Evolutionary conservation across 2,329 filamentous ascomycete genomes (phyloP).

Genomic region (Camptophora hylomeconis): DNA sequence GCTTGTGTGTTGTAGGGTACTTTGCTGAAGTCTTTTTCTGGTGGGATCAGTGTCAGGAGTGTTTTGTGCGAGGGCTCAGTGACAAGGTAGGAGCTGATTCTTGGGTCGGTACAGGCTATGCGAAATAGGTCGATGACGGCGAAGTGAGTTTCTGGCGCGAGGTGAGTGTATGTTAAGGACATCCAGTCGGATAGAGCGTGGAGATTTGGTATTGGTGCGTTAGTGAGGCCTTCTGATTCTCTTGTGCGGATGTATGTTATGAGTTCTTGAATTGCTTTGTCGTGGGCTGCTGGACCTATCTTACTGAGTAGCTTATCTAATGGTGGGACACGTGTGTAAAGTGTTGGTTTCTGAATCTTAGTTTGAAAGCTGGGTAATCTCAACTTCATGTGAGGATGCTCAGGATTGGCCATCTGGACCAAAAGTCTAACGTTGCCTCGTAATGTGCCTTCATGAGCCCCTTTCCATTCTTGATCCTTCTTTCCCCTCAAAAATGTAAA

Average conservation of each 20-base stretch:
- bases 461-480: constrained; percentile 68
- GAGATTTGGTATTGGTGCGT: constrained; percentile 60
- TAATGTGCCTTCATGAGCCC: constrained; percentile 56
- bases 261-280: constrained; percentile 49
- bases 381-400: constrained; percentile 62
- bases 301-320: constrained; percentile 71
- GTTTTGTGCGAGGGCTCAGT: constrained; percentile 58
- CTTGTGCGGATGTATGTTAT: constrained; percentile 58
- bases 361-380: constrained; percentile 57
- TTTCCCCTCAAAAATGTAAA: constrained; percentile 67
- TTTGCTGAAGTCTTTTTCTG: constrained; percentile 33
- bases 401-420: constrained; percentile 59
- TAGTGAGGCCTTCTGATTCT: constrained; percentile 33
- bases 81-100: constrained; percentile 70
- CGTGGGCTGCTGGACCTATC: constrained; percentile 50
- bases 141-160: constrained; percentile 59
- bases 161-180: constrained; percentile 36
- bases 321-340: constrained; percentile 68
- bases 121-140: constrained; percentile 76
- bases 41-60: constrained; percentile 45
- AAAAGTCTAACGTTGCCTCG: constrained; percentile 61
- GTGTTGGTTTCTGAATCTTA: constrained; percentile 51
- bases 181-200: constrained; percentile 51
- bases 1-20: constrained; percentile 74
- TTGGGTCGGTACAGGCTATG: constrained; percentile 60